Conservation (phyloP, 495 filamentous ascomycete genomes). For the Emericellopsis terricola region DNA sequence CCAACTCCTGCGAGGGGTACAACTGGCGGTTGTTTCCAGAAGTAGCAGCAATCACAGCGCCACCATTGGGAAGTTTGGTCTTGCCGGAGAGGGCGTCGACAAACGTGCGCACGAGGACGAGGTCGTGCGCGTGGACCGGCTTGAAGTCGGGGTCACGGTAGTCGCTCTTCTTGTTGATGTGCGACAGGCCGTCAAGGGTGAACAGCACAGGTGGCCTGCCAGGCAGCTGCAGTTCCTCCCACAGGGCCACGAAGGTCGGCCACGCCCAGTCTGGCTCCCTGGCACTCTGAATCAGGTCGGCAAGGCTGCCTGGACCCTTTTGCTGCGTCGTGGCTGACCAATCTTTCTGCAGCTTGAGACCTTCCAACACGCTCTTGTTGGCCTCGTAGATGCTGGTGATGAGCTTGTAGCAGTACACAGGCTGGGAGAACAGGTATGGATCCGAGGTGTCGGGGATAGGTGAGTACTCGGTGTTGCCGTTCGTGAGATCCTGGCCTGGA, state of each 20-base stretch:
- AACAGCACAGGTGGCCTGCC: constrained; percentile 67
- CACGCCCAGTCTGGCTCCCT: constrained; percentile 60
- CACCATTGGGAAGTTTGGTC: constrained; percentile 50
- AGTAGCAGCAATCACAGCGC: constrained; percentile 57
- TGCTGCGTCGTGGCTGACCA: constrained; percentile 26
- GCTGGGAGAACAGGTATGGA: constrained; percentile 54
- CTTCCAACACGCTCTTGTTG: constrained; percentile 47
- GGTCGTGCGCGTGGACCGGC: constrained; percentile 72
- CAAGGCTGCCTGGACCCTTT: constrained; percentile 44
- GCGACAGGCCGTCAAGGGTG: constrained; percentile 55
- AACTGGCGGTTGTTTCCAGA: constrained; percentile 44
- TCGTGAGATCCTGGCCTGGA: constrained; percentile 64
- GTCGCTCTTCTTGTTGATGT: constrained; percentile 55
- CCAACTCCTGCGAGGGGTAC: constrained; percentile 44
- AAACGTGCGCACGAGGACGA: constrained; percentile 62
- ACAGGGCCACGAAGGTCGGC: constrained; percentile 66
- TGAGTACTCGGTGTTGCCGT: constrained; percentile 61
- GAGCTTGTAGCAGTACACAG: constrained; percentile 50
- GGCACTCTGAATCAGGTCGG: constrained; percentile 49
- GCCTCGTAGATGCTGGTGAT: constrained; percentile 51
- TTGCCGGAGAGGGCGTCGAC: constrained; percentile 45
- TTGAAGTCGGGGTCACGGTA: constrained; percentile 53
- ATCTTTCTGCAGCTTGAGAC: constrained; percentile 34
- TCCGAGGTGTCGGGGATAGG: constrained; percentile 37
- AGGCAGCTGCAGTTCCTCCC: constrained; percentile 50